Percentiles rank a stretch among this genome's conserved stretches.
phyloP scores from a whole-genome alignment of 495 filamentous ascomycete species.

The Annulohypoxylon moriforme region DNA sequence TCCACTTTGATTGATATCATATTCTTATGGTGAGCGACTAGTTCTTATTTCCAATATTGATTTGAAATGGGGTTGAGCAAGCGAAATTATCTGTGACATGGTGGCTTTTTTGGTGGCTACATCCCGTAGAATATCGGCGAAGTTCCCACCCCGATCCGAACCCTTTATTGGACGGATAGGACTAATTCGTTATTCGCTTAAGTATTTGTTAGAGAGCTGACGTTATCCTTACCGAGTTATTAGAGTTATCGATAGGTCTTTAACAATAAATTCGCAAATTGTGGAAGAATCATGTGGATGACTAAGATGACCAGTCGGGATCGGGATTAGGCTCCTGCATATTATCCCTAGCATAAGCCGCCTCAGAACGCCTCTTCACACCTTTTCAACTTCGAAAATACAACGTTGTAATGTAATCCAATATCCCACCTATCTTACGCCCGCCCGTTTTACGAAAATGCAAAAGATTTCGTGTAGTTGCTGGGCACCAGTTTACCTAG shows the following conservation, averaged over 20 bases:
- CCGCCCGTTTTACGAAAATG: not conserved
- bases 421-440: not conserved
- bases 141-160: not conserved
- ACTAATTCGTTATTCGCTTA: not conserved
- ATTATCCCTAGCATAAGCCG: not conserved
- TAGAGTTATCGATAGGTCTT: conserved; percentile 1
- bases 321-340: not conserved
- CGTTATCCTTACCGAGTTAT: not conserved
- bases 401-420: conserved; percentile 5
- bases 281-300: not conserved
- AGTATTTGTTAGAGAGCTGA: not conserved
- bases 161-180: not conserved
- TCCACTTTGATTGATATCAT: not conserved
- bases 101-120: not conserved
- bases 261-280: not conserved
- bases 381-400: not conserved
- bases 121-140: not conserved
- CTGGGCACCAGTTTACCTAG: not conserved
- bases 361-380: not conserved
- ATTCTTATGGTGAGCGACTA: not conserved
- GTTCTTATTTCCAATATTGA: not conserved
- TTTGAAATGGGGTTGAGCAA: not conserved
- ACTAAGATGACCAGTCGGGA: not conserved
- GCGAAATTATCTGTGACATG: conserved; percentile 2
- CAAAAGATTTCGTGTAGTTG: not conserved